Evolutionary conservation across 441 rosid species (phyloP), one percentile per base, ranked within the genome.

Genomic region (Populus trichocarpa): DNA sequence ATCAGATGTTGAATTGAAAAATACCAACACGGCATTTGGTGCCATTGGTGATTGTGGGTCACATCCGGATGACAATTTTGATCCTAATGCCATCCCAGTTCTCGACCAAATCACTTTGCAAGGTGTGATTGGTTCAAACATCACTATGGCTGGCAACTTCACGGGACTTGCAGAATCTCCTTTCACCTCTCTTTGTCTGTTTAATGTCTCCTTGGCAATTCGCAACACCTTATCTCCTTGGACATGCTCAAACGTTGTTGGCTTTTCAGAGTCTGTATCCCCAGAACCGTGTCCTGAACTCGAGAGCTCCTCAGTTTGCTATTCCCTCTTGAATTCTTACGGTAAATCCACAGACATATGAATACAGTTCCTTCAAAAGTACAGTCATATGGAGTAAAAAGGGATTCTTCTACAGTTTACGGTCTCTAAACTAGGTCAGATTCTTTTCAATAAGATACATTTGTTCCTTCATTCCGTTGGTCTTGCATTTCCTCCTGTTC

Each of bases 241-340:
- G 97, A 25, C 72, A 5, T 95, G 99, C 73, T 90, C 97, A 3
- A 68, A 89, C 22, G 89, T 95, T 26, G 74, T 81, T 11, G 99
- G 97, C 3, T 90, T 64, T 79, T 91, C 97, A 1, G 91, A 89
- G 16, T 83, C 80, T 2, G 97, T 95, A 23, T 83, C 79, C 53
- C 98, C 98, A 0, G 83, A 86, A 79, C 94, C 93, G 16, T 95
- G 98, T 74, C 71, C 81, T 2, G 95, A 88, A 40, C 93, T 95
- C 0, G 74, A 67, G 75, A 83, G 64, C 76, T 81, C 90, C 57
- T 79, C 86, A 0, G 28, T 82, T 20, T 87, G 90, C 82, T 81
- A 84, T 74, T 69, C 73, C 64, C 35, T 71, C 71, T 4, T 30
- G 33, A 65, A 66, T 70, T 80, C 86, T 66, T 72, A 75, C 61